phyloP scores from a whole-genome alignment of 768 basidiomycete species.

The Tulasnella sp. region DNA sequence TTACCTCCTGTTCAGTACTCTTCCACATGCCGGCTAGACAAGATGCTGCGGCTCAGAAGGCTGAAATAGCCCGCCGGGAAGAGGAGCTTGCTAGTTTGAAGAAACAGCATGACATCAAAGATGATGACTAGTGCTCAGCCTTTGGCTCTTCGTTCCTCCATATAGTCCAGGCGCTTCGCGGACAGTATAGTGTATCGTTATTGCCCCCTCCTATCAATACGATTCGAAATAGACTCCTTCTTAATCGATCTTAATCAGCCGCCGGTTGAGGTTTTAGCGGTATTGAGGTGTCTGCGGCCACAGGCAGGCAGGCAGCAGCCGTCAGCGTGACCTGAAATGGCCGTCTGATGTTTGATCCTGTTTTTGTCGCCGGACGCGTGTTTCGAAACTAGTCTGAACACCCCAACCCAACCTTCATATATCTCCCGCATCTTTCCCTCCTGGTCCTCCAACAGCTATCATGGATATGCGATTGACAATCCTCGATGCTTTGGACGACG shows the following conservation, averaged over 20 bases:
- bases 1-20: conserved; percentile 39
- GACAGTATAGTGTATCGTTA: background rate
- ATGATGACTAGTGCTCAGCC: conserved; percentile 33
- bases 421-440: background rate
- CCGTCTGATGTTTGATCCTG: background rate
- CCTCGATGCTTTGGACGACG: conserved; percentile 55
- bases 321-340: background rate
- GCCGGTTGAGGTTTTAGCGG: background rate
- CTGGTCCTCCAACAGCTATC: background rate
- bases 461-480: conserved; percentile 7
- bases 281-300: background rate
- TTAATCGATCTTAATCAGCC: background rate
- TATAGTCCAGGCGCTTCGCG: background rate
- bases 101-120: conserved; percentile 67
- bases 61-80: conserved; percentile 82
- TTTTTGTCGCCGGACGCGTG: background rate
- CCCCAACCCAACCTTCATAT: background rate
- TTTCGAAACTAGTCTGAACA: background rate
- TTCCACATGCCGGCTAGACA: conserved; percentile 98
- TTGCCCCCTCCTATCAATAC: background rate
- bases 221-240: background rate
- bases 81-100: conserved; percentile 82
- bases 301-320: background rate
- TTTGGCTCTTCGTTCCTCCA: background rate
- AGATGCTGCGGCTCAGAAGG: conserved; percentile 85